Conservation (phyloP, 2,329 filamentous ascomycete genomes). For the Venturia asperata region DNA sequence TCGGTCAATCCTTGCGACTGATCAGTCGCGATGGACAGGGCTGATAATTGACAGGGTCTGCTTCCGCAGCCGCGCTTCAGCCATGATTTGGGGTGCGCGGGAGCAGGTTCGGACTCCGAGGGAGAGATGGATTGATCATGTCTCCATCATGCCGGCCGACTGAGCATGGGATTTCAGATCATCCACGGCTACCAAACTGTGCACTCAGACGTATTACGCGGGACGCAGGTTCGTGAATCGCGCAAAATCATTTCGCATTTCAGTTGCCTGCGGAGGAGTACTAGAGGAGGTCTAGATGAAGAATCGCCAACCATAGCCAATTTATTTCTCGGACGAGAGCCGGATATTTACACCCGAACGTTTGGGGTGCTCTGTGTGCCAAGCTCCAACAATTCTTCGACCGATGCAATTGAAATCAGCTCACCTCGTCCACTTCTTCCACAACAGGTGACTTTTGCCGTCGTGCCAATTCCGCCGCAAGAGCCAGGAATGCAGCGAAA, state of each 20-base stretch:
- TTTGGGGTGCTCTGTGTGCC: background rate
- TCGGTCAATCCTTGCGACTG: background rate
- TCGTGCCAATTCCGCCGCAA: conserved; percentile 27
- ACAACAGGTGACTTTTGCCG: background rate
- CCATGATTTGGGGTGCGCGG: no score
- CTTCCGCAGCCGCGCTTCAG: no score
- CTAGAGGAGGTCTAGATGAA: no score
- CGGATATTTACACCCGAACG: background rate
- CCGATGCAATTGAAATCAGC: background rate
- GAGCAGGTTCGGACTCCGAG: no score
- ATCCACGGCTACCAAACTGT: background rate
- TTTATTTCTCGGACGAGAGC: background rate
- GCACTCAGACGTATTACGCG: background rate
- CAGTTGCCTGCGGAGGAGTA: no score
- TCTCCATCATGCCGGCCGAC: no score
- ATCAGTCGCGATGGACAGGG: background rate
- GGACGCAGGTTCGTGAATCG: no score
- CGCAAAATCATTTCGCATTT: no score
- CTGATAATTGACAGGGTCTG: no score
- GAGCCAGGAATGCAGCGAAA: conserved; percentile 39
- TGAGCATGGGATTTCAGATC: background rate
- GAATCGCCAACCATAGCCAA: background rate
- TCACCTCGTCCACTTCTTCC: background rate
- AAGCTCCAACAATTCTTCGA: background rate
- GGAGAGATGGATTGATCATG: no score